Evolutionary conservation across 2,329 filamentous ascomycete species (phyloP), one percentile per base, ranked within the genome.

Genomic region (Nannizzia gypsea): DNA sequence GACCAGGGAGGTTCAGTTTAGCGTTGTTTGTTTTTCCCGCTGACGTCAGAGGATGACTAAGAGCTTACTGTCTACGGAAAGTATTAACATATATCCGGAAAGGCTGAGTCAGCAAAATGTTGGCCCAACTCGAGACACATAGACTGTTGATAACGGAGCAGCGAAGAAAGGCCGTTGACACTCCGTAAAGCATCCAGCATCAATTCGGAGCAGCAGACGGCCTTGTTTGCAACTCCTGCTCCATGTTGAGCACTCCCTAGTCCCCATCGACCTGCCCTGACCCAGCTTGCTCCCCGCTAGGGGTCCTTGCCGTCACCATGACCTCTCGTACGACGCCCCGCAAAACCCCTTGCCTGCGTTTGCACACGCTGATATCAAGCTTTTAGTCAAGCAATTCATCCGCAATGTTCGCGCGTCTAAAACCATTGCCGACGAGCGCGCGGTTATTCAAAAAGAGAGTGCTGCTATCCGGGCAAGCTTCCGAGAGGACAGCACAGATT

Each of bases 401-500:
- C 91, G 93, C 73, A 97, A 96, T 77, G 93, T 99, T 72, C 90
- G 93, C 73, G 92, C 93, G 63, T 90, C 93, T 63, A 99, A 99
- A 80, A 99, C 93, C 38, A 96, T 99, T 72, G 95, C 95, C 73
- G 93, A 99, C 77, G 93, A 99, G 79, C 86, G 93, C 72, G 92
- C 93, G 58, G 93, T 99, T 60, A 95, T 99, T 64, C 93, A 97
- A 71, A 99, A 99, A 77, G 93, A 99, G 79, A 99, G 93, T 76
- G 93, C 93, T 61, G 89, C 92, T 55, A 99, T 99, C 72, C 84
- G 93, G 76, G 90, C 93, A 67, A 97, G 92, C 77, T 99, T 99
- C 74, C 85, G 93, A 71, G 93, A 99, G 76, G 93, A 99, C 78
- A 95, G 90, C 76, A 85, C 88, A 70, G 91, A 99, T 73, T 90